Conservation (phyloP, 208 protist species). For the Acanthamoeba healyi region DNA sequence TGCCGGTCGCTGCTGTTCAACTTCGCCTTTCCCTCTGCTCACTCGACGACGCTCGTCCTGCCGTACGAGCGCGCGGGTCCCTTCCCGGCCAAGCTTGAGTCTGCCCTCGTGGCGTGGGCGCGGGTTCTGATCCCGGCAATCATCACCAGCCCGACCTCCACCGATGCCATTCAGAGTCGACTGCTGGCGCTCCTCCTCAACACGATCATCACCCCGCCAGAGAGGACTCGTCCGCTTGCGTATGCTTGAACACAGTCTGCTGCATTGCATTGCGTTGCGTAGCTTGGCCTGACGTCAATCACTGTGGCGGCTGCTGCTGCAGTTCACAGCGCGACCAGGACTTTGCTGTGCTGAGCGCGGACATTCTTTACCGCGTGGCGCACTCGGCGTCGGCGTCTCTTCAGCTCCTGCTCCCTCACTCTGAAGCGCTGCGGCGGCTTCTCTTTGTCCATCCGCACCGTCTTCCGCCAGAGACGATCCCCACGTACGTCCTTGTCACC, state of each 20-base stretch:
- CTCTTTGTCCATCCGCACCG: background rate
- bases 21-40: background rate
- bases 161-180: background rate
- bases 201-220: background rate
- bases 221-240: background rate
- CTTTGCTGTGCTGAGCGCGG: conserved; percentile 1
- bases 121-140: background rate
- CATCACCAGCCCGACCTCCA: background rate
- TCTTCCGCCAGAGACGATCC: background rate
- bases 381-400: background rate
- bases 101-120: background rate
- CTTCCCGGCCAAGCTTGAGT: background rate
- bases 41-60: background rate
- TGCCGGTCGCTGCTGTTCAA: conserved; percentile 1
- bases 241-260: background rate
- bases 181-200: background rate
- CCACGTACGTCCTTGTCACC: background rate
- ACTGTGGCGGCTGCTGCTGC: no score
- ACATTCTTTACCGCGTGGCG: background rate
- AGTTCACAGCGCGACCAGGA: background rate
- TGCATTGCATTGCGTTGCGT: no score
- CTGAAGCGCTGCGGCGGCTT: background rate
- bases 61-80: background rate
- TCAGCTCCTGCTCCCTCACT: conserved; percentile 2
- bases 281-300: no score